Evolutionary conservation across 2,329 filamentous ascomycete genomes (phyloP).

Genomic region (Monilinia aucupariae): DNA sequence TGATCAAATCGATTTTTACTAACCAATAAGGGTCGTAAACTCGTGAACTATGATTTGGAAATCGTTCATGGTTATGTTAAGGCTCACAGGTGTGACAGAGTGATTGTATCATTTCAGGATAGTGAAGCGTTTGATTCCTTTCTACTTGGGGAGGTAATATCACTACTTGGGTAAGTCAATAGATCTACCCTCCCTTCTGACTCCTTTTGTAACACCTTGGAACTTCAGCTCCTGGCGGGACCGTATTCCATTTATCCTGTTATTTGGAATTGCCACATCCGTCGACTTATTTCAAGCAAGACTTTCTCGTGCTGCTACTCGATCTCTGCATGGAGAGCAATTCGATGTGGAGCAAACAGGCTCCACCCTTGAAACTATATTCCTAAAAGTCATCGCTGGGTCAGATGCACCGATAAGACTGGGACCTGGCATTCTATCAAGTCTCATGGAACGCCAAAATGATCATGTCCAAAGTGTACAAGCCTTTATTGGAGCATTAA

Average conservation of each 20-base stretch:
- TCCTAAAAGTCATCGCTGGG: constrained; percentile 58
- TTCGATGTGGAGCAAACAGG: constrained; percentile 73
- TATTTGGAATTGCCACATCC: constrained; percentile 78
- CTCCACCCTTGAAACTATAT: constrained; percentile 66
- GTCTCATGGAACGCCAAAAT: constrained; percentile 64
- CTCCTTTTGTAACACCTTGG: constrained; percentile 12
- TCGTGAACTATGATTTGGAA: constrained; percentile 74
- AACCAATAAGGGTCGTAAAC: constrained; percentile 49
- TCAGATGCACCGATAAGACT: constrained; percentile 53
- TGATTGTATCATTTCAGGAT: constrained; percentile 72
- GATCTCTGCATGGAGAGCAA: constrained; percentile 61
- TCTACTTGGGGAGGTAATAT: constrained; percentile 66
- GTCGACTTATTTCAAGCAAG: constrained; percentile 73
- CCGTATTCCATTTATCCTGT: constrained; percentile 68
- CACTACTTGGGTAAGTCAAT: constrained; percentile 56
- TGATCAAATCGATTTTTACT: constrained; percentile 10
- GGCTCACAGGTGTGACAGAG: constrained; percentile 48
- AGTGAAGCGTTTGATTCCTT: constrained; percentile 74
- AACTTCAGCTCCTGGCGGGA: constrained; percentile 57
- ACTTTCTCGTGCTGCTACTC: constrained; percentile 62
- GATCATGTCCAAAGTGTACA: constrained; percentile 74
- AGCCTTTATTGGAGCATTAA: constrained; percentile 63
- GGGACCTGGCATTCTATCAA: constrained; percentile 57
- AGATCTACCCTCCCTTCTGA: neutral
- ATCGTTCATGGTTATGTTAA: constrained; percentile 58